Evolutionary conservation across 352 stramenopile species (phyloP), one percentile per base, ranked within the genome.

Genomic region (Elongisporangium anandrum): DNA sequence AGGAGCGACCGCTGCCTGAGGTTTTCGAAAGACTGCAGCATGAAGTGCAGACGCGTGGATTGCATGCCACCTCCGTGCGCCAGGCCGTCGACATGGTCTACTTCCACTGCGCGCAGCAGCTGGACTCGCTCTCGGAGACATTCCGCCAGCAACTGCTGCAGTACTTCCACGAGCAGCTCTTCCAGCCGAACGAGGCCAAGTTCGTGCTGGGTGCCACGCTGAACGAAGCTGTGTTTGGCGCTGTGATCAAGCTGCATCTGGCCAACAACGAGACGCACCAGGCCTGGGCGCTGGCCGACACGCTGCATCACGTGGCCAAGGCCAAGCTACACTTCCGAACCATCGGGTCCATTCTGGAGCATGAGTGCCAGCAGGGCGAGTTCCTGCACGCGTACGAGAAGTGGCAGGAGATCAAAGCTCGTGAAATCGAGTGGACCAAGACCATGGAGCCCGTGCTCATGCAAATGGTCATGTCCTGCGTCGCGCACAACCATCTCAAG

Each of bases 11-110:
- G 22, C 64, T 92, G 48, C 54, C 72, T 1, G 66, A 79, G 26
- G 74, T 92, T 5, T 75, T 90, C 47, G 65, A 65, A 50, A 65
- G 77, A 41, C 60, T 92, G 48, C 63, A 81, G 54, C 34, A 24
- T 4, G 74, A 88, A 26, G 60, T 88, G 38, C 64, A 58, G 12
- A 45, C 52, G 20, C 73, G 75, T 19, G 71, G 70, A 15, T 57
- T 82, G n/a, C 52, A 52, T 9, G 50, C 60, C 16, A 58, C 54
- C 3, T 61, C 57, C 9, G 60, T 73, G 23, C 74, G 78, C 16
- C 69, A 86, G 54, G 79, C 78, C 2, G 72, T 92, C 20, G 80
- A 92, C 65, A 69, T 70, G 59, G 90, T 92, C 59, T 92, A 86
- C 71, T 89, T 87, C 56, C 68, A 89, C 54, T 92, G 82, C 50